Evolutionary conservation across 2,329 filamentous ascomycete species (phyloP), one percentile per base, ranked within the genome.

Genomic region (Lecanicillium sp.): DNA sequence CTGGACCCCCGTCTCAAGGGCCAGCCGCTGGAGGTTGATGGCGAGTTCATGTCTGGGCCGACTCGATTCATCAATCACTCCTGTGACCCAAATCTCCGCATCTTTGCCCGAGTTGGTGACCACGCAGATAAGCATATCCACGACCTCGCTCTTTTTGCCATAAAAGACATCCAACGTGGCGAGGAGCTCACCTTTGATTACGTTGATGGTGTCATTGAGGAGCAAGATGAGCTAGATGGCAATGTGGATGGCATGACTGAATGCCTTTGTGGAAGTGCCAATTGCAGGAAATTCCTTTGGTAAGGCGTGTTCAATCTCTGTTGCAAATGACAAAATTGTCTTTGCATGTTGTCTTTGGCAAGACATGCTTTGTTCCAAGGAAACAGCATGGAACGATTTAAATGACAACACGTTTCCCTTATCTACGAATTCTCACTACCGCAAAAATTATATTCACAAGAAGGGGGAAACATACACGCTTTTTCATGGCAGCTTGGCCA

Each of bases 41-140:
- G 88, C 10, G 83, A 90, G 61, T 86, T 85, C 62, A 81, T 84
- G 71, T 86, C 87, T 1, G 86, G 86, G 0, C 85, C 86, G 0
- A 87, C 86, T 0, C 78, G 87, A 3, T 93, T 91, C 64, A 86
- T 91, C 62, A 93, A 93, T 57, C 87, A 93, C 62, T 86, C 79
- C 2, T 91, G 87, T 61, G 78, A 87, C 4, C 87, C 87, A 0
- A 91, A 90, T 58, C 75, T 89, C 59, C 74, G 84, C 12, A 87
- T 90, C 51, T 91, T 90, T 64, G 86, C 85, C 0, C 80, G 88
- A 1, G 84, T 87, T 2, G 86, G 85, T 43, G 87, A 90, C 58
- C 83, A 87, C 52, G 79, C 84, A 0, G 85, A 90, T 58, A 81
- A 81, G 50, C 76, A 81, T 39, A 73, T 90, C 6, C 89, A 91